These are phyloP conservation scores for Phoma sp. DNA, from an alignment of 2,329 filamentous ascomycete genomes.

Conservation along the genomic window DNA sequence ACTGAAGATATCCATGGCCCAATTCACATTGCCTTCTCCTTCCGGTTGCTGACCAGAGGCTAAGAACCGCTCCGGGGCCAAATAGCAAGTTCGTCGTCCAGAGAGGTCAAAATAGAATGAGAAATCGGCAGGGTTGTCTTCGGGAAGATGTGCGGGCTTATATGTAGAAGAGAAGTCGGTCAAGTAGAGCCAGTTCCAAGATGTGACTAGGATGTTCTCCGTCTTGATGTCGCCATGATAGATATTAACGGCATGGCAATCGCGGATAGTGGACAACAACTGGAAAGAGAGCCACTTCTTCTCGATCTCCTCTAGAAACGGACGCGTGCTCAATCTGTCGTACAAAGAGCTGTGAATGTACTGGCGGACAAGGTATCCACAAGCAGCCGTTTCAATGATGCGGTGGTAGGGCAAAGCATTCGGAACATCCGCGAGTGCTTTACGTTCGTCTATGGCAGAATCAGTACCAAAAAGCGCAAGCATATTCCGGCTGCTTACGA, in stretches of 20 bases:
- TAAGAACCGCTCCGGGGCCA: conserved; percentile 92
- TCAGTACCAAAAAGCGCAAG: conserved; percentile 14
- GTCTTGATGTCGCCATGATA: conserved; percentile 99
- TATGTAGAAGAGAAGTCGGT: conserved; percentile 97
- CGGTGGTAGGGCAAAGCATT: conserved; percentile 92
- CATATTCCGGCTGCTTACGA: conserved; percentile 59
- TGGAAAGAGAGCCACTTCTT: conserved; percentile 99
- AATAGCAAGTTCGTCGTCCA: conserved; percentile 87
- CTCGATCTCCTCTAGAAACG: conserved; percentile 95
- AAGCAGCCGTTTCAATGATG: conserved; percentile 87
- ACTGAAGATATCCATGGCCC: conserved; percentile 99
- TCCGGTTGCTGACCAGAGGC: conserved; percentile 70
- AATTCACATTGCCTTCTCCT: conserved; percentile 69
- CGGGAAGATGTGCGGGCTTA: conserved; percentile 90
- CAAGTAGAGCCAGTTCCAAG: conserved; percentile 99
- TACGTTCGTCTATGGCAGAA: conserved; percentile 71
- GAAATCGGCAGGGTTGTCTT: conserved; percentile 96
- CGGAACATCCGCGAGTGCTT: conserved; percentile 78
- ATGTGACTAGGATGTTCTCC: conserved; percentile 94
- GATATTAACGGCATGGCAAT: conserved; percentile 86
- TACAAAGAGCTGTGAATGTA: conserved; percentile 97
- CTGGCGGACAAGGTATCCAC: conserved; percentile 91
- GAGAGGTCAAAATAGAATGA: conserved; percentile 98
- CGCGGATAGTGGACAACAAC: conserved; percentile 86
- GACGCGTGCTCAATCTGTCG: conserved; percentile 91